Conservation (phyloP, 2,329 filamentous ascomycete genomes). For the Xylariaceae sp. region DNA sequence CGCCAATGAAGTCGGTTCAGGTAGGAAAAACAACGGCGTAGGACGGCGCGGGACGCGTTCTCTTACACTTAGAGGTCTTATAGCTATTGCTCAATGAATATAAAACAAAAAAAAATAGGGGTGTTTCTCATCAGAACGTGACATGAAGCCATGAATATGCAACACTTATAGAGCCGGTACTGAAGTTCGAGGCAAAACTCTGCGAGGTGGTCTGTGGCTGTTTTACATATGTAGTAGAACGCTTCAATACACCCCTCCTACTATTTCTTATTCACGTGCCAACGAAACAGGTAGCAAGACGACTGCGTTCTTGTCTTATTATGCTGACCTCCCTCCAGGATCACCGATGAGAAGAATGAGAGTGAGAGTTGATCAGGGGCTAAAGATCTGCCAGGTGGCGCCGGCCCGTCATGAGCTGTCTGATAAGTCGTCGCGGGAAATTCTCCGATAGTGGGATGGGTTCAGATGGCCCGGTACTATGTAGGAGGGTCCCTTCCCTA, state of each 20-base stretch:
- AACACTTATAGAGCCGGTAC: too few species aligned
- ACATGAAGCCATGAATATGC: neutral
- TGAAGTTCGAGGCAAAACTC: too few species aligned
- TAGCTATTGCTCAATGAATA: constrained; percentile 18
- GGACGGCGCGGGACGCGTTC: neutral
- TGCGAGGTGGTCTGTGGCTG: too few species aligned
- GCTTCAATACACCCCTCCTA: too few species aligned
- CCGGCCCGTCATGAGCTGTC: neutral
- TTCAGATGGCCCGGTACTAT: too few species aligned
- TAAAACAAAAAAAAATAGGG: neutral
- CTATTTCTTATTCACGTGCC: too few species aligned
- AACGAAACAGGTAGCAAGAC: too few species aligned
- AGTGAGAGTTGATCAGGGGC: neutral
- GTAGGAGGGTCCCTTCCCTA: too few species aligned
- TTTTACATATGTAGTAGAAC: too few species aligned
- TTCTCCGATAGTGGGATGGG: neutral
- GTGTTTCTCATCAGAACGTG: neutral
- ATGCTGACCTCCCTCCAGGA: too few species aligned
- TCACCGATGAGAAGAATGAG: too few species aligned
- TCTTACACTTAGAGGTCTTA: constrained; percentile 1
- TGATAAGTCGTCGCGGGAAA: neutral
- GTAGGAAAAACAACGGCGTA: constrained; percentile 2
- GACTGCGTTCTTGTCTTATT: too few species aligned
- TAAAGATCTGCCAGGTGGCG: neutral
- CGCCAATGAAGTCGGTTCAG: constrained; percentile 18